Conservation (phyloP, 441 rosid genomes). For the Pelargonium cotyledonis region DNA sequence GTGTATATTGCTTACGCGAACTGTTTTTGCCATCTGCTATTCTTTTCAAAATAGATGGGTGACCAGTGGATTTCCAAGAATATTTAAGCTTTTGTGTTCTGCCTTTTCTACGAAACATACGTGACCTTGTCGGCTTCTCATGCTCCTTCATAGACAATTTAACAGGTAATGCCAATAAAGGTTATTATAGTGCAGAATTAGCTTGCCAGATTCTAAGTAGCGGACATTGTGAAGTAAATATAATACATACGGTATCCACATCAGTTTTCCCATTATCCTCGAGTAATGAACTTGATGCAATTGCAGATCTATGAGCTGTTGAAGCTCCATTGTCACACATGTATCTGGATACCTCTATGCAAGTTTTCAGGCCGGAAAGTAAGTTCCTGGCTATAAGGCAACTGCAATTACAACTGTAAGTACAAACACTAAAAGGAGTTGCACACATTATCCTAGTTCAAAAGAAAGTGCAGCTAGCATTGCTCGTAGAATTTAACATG, state of each 20-base stretch:
- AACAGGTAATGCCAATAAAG: neutral
- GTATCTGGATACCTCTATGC: conserved; percentile 64
- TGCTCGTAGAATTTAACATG: no score
- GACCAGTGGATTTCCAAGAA: conserved; percentile 76
- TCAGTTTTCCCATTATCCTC: conserved; percentile 57
- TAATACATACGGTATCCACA: conserved; percentile 37
- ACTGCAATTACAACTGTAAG: conserved; percentile 34
- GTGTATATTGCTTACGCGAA: conserved; percentile 67
- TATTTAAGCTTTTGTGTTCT: conserved; percentile 67
- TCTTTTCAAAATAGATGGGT: conserved; percentile 66
- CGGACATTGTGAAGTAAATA: neutral
- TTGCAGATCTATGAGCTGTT: conserved; percentile 35
- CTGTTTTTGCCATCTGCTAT: conserved; percentile 52
- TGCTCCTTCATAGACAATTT: conserved; percentile 44
- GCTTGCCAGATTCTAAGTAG: conserved; percentile 7
- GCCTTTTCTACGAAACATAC: conserved; percentile 53
- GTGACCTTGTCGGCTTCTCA: conserved; percentile 46
- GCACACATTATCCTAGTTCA: no score
- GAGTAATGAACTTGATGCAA: conserved; percentile 40
- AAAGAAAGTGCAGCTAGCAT: no score
- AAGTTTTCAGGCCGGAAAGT: conserved; percentile 67
- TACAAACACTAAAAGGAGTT: no score
- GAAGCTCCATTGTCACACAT: conserved; percentile 59
- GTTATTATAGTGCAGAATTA: conserved; percentile 9
- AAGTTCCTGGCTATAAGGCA: conserved; percentile 73